Percentiles rank a stretch among this genome's conserved stretches.
Evolutionary conservation across 164 flowering plant species (phyloP).

Genomic region (Taxillus chinensis): DNA sequence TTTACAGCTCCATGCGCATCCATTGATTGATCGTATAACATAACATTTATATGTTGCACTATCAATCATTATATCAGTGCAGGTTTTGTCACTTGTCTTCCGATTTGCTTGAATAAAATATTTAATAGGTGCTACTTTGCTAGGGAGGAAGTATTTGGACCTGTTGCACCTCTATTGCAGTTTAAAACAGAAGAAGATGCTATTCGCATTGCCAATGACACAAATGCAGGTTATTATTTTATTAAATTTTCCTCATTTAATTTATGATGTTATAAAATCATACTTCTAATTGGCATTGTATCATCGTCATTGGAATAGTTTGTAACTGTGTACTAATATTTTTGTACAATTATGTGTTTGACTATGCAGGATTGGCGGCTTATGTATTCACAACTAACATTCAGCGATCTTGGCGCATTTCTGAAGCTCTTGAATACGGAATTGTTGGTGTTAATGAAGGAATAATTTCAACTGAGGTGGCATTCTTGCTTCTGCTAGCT

Average conservation of each 20-base stretch:
- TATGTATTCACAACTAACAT: constrained; percentile 71
- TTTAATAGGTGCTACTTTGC: constrained; percentile 1
- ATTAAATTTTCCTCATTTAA: not conserved
- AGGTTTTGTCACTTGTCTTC: too few species aligned
- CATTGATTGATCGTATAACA: too few species aligned
- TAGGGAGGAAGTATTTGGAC: constrained; percentile 96
- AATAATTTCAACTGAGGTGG: constrained; percentile 84
- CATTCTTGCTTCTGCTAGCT: not conserved
- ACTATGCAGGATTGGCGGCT: constrained; percentile 72
- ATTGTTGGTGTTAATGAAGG: constrained; percentile 97
- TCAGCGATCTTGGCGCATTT: constrained; percentile 86
- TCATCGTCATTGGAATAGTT: too few species aligned
- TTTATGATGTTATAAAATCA: too few species aligned
- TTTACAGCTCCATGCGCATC: too few species aligned
- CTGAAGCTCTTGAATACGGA: constrained; percentile 97
- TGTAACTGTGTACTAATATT: too few species aligned
- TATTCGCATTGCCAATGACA: constrained; percentile 76
- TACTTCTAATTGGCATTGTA: too few species aligned
- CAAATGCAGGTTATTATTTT: constrained; percentile 59
- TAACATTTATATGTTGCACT: too few species aligned
- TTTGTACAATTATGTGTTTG: not conserved
- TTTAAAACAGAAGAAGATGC: constrained; percentile 96
- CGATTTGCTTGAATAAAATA: not conserved
- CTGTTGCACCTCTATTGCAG: constrained; percentile 81
- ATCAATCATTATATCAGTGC: too few species aligned